phyloP scores from a whole-genome alignment of 176 grass and related monocot species.

The Ensete ventricosum region DNA sequence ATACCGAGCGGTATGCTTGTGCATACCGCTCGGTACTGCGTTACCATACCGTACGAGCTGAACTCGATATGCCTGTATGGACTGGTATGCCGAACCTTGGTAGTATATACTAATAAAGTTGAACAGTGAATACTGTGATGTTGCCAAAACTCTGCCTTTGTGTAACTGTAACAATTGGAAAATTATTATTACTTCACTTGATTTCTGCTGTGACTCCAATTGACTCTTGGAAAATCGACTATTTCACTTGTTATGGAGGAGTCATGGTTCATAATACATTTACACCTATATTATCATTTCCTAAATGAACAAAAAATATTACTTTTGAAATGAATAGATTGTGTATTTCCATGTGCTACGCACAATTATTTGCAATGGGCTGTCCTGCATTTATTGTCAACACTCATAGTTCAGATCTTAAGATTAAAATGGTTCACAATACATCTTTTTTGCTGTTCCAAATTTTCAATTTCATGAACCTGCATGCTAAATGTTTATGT shows the following conservation, averaged over 20 bases:
- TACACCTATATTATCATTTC: not conserved
- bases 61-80: too few relatives aligned
- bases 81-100: too few relatives aligned
- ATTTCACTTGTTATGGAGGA: not conserved
- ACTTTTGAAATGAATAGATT: not conserved
- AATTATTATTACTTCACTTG: not conserved
- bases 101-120: not conserved
- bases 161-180: not conserved
- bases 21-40: too few relatives aligned
- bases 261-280: not conserved
- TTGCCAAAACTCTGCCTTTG: not conserved
- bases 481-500: not conserved
- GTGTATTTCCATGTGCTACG: not conserved
- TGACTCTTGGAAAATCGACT: not conserved
- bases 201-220: not conserved
- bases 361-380: too few relatives aligned
- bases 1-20: too few relatives aligned
- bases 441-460: not conserved
- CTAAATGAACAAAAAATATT: not conserved
- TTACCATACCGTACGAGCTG: too few relatives aligned
- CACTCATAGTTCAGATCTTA: not conserved
- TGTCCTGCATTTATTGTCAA: not conserved
- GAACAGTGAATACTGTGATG: not conserved
- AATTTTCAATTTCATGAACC: not conserved
- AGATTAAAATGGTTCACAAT: not conserved